Evolutionary conservation across 1,284 basidiomycete species (phyloP).

Genomic region (Coriolopsis trogii): DNA sequence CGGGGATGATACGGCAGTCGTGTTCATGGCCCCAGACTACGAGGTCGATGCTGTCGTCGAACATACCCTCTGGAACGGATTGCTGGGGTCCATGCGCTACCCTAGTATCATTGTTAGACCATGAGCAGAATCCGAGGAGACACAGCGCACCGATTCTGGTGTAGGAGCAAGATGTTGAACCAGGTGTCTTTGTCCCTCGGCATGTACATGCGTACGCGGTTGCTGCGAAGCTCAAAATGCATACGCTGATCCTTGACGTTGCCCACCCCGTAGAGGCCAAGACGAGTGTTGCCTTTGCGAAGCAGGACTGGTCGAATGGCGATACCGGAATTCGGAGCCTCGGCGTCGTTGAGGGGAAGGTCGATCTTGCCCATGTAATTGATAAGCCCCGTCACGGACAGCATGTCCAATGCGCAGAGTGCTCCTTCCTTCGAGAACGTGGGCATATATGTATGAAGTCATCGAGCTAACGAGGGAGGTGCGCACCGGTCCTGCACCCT

Average conservation of each 20-base stretch:
- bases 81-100: slow-evolving; percentile 94
- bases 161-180: slow-evolving; percentile 94
- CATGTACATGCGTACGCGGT: slow-evolving; percentile 95
- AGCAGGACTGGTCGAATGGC: slow-evolving; percentile 90
- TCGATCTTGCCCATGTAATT: slow-evolving; percentile 98
- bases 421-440: slow-evolving; percentile 76
- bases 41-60: slow-evolving; percentile 92
- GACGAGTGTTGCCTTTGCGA: slow-evolving; percentile 83
- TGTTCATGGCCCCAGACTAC: slow-evolving; percentile 99
- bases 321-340: slow-evolving; percentile 76
- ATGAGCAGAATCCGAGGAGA: neutral
- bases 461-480: neutral
- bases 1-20: slow-evolving; percentile 91
- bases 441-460: neutral
- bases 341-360: slow-evolving; percentile 64
- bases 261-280: slow-evolving; percentile 94
- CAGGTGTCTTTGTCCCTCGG: slow-evolving; percentile 87
- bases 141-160: slow-evolving; percentile 87
- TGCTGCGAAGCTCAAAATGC: slow-evolving; percentile 93
- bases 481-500: slow-evolving; percentile 88
- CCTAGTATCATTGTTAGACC: slow-evolving; percentile 44
- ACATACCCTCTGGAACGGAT: slow-evolving; percentile 94
- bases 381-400: slow-evolving; percentile 91
- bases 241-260: slow-evolving; percentile 97
- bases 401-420: slow-evolving; percentile 91